Evolutionary conservation across 805 yeast species (phyloP), one percentile per base, ranked within the genome.

Genomic region (Sugiyamaella valdiviana): DNA sequence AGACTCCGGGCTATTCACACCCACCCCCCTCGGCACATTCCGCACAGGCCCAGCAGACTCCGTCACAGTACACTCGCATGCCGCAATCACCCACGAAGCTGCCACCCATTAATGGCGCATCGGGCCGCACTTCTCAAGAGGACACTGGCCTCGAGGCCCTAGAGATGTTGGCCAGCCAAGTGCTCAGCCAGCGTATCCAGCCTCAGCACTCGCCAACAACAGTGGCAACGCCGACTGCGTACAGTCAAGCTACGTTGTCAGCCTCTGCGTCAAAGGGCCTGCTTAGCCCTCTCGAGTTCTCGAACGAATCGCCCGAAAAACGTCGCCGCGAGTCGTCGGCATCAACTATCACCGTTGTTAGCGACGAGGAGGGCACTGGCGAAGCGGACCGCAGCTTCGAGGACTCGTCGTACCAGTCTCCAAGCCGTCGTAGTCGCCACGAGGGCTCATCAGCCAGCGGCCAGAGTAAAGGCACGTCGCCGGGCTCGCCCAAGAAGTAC

Each of bases 121-220:
- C 23, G 42, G 23, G 14, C 32, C 32, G 32, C 32, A 4, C 32
- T 4, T 26, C 32, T 12, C 32, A 26, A n/a, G 32, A 26, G 14
- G 57, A 48, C 39, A 58, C 57, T 43, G 72, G 73, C 67, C 52
- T 78, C 42, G 74, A 72, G 39, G 75, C 82, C 0, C 63, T 78
- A 42, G 83, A 81, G 12, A 61, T 75, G 49, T 63, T 78, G 46
- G 83, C 83, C 2, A 70, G 77, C 38, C 82, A 77, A 53, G 79
- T 75, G 0, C 58, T 76, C 38, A 48, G 48, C 39, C 70, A 67
- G 49, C 51, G 59, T 42, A 45, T 52, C 39, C 39, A 49, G 40
- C 16, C 43, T 17, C 37, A 15, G 29, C 32, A n/a, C 6, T 26
- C 10, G 7, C 32, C 32, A 10, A 26, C 32, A 6, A 26, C 32